phyloP scores from a whole-genome alignment of 495 filamentous ascomycete genomes.

The Xylaria palmicola region DNA sequence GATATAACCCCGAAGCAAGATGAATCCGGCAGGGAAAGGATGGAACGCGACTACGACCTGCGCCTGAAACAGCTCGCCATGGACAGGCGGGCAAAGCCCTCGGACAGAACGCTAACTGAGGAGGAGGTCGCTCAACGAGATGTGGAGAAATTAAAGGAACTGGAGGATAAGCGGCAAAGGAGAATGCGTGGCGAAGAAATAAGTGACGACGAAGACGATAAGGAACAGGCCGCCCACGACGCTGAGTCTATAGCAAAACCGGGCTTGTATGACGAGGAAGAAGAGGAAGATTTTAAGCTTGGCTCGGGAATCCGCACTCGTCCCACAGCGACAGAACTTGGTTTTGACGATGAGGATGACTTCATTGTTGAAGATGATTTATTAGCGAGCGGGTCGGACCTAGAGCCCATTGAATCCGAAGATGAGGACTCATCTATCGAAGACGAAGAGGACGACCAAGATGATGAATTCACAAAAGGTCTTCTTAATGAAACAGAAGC shows the following conservation, averaged over 20 bases:
- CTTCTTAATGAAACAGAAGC: slow-evolving; percentile 55
- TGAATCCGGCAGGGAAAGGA: slow-evolving; percentile 61
- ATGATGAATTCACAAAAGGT: slow-evolving; percentile 68
- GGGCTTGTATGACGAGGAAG: slow-evolving; percentile 38
- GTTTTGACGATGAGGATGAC: slow-evolving; percentile 87
- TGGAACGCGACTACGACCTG: slow-evolving; percentile 76
- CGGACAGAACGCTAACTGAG: slow-evolving; percentile 84
- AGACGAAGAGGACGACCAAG: slow-evolving; percentile 56
- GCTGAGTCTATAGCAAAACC: slow-evolving; percentile 19
- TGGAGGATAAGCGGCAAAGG: slow-evolving; percentile 72
- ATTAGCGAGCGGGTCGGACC: slow-evolving; percentile 64
- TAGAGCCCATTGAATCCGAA: slow-evolving; percentile 58
- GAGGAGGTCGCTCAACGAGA: slow-evolving; percentile 81
- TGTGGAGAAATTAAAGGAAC: slow-evolving; percentile 66
- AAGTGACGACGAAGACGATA: slow-evolving; percentile 42
- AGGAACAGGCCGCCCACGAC: slow-evolving; percentile 29
- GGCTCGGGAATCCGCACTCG: slow-evolving; percentile 52
- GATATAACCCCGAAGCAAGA: slow-evolving; percentile 59
- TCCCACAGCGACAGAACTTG: slow-evolving; percentile 47
- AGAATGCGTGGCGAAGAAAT: slow-evolving; percentile 71
- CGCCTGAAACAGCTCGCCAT: slow-evolving; percentile 75
- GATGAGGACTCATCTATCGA: slow-evolving; percentile 50
- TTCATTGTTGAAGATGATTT: slow-evolving; percentile 88
- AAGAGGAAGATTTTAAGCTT: slow-evolving; percentile 54
- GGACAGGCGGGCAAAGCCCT: slow-evolving; percentile 79